Evolutionary conservation across 2,329 filamentous ascomycete species (phyloP).

Genomic region (Microdochium trichocladiopsis): DNA sequence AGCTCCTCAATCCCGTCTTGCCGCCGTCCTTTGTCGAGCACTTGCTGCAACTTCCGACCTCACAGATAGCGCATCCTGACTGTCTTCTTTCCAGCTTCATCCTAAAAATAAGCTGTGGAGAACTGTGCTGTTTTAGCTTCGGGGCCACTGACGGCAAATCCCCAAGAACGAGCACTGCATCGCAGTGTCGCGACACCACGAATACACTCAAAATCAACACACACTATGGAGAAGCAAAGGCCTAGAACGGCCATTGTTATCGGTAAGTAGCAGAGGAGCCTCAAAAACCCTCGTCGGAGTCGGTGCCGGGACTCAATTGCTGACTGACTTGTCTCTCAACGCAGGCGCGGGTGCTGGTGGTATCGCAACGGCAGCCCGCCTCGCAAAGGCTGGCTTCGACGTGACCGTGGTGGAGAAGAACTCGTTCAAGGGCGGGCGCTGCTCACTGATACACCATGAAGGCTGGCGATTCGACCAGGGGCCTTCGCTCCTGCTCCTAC

Average conservation of each 20-base stretch:
- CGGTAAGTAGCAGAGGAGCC: slow-evolving; percentile 26
- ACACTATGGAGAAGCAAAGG: slow-evolving; percentile 15
- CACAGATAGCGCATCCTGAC: too few relatives aligned
- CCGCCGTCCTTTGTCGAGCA: too few relatives aligned
- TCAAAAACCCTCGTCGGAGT: background rate
- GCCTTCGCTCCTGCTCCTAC: slow-evolving; percentile 65
- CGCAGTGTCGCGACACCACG: background rate
- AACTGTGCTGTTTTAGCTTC: too few relatives aligned
- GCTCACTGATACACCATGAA: slow-evolving; percentile 54
- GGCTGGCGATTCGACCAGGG: slow-evolving; percentile 71
- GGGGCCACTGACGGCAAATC: background rate
- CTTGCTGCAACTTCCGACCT: too few relatives aligned
- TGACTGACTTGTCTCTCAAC: slow-evolving; percentile 3
- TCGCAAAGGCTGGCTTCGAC: slow-evolving; percentile 61
- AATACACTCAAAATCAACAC: background rate
- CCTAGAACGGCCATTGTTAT: slow-evolving; percentile 44
- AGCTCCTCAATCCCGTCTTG: too few relatives aligned
- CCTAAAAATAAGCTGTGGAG: too few relatives aligned
- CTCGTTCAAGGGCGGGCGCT: slow-evolving; percentile 63
- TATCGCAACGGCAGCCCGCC: slow-evolving; percentile 62
- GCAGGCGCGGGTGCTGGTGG: slow-evolving; percentile 64
- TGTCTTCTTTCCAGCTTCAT: too few relatives aligned
- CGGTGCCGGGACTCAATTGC: background rate
- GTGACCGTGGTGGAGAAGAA: slow-evolving; percentile 81
- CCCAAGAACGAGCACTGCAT: background rate